Evolutionary conservation across 352 stramenopile species (phyloP).

Genomic region (Albugo candida): DNA sequence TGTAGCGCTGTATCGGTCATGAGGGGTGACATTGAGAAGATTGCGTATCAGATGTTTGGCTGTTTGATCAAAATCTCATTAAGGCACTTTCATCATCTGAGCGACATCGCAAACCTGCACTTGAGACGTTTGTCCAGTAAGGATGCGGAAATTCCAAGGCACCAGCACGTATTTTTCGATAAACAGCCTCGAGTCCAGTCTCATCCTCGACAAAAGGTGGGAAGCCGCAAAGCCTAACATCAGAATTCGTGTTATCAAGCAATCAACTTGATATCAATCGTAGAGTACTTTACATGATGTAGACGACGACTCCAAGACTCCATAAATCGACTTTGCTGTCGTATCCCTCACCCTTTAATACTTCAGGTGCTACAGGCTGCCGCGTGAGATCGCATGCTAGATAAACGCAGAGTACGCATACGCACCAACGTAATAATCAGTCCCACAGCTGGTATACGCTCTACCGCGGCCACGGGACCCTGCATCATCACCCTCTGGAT

Average conservation of each 20-base stretch:
- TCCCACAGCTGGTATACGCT: constrained; percentile 76
- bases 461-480: constrained; percentile 37
- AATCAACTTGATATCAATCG: background rate
- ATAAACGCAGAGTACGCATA: background rate
- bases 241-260: background rate
- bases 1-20: constrained; percentile 48
- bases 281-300: constrained; percentile 51
- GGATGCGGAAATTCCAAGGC: constrained; percentile 58
- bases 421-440: constrained; percentile 71
- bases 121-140: constrained; percentile 76
- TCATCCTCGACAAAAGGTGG: constrained; percentile 71
- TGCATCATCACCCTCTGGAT: constrained; percentile 24
- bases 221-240: constrained; percentile 47
- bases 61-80: constrained; percentile 6
- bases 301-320: constrained; percentile 72
- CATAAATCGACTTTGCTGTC: constrained; percentile 77
- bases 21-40: constrained; percentile 49
- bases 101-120: constrained; percentile 20
- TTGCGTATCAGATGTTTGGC: constrained; percentile 68
- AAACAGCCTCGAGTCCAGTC: constrained; percentile 60
- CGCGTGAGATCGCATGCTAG: background rate
- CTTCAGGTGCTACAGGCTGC: constrained; percentile 30
- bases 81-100: background rate
- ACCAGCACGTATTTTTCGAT: constrained; percentile 67
- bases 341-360: constrained; percentile 70